These are phyloP conservation scores for Taiwanofungus camphoratus DNA, from an alignment of 1,284 basidiomycete species.

Conservation along the genomic window DNA sequence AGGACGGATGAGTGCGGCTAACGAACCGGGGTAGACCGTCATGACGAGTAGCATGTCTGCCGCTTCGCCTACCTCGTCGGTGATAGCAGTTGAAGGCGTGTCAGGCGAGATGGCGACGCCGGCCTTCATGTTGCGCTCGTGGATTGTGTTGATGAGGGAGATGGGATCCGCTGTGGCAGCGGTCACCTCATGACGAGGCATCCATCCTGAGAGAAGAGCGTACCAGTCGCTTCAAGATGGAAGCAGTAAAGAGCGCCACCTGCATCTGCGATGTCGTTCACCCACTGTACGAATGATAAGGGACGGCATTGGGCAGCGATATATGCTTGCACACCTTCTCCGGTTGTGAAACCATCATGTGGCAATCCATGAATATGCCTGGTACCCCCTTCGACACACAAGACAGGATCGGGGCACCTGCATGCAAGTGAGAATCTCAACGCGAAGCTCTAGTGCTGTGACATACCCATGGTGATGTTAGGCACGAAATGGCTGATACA, in stretches of 20 bases:
- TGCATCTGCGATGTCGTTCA: conserved; percentile 91
- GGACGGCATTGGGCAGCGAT: not conserved
- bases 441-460: conserved; percentile 2
- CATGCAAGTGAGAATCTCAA: conserved; percentile 11
- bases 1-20: not conserved
- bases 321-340: conserved; percentile 58
- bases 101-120: conserved; percentile 94
- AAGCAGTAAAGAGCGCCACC: conserved; percentile 96
- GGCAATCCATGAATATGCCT: conserved; percentile 99
- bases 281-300: conserved; percentile 61
- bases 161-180: conserved; percentile 58
- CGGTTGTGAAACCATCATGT: conserved; percentile 99
- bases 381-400: conserved; percentile 89
- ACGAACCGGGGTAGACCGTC: conserved; percentile 87
- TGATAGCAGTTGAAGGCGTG: conserved; percentile 81
- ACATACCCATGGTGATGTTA: conserved; percentile 91
- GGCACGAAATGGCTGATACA: conserved; percentile 88
- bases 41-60: conserved; percentile 96
- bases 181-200: not conserved
- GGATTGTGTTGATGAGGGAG: conserved; percentile 74
- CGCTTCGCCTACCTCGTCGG: conserved; percentile 71
- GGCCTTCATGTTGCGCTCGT: conserved; percentile 76
- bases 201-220: conserved; percentile 21
- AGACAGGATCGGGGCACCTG: conserved; percentile 86
- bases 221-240: conserved; percentile 93